Conservation (phyloP, 306 rosid species). For the Vicia faba region DNA sequence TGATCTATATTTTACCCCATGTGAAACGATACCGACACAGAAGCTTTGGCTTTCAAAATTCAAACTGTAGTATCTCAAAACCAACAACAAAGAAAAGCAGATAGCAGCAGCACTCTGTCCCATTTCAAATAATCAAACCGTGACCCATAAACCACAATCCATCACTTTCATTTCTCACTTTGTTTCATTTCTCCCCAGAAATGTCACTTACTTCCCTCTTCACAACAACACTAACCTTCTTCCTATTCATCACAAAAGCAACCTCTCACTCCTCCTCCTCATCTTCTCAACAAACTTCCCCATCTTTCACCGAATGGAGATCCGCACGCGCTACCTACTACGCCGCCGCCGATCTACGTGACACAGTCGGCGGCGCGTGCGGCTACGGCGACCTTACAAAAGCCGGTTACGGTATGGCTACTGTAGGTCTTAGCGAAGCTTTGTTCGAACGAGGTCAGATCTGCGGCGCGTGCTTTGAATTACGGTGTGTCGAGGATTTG, state of each 20-base stretch:
- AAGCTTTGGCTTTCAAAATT: slow-evolving; percentile 6
- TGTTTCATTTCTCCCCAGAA: neutral
- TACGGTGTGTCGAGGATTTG: slow-evolving; percentile 78
- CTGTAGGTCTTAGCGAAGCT: slow-evolving; percentile 82
- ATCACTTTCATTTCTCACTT: slow-evolving; percentile 1
- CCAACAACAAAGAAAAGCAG: neutral
- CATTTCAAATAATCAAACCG: slow-evolving; percentile 25
- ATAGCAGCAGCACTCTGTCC: neutral
- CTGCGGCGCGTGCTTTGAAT: slow-evolving; percentile 96
- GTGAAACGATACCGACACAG: slow-evolving; percentile 22
- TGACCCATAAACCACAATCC: neutral
- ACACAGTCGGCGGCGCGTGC: slow-evolving; percentile 87
- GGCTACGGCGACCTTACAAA: slow-evolving; percentile 82
- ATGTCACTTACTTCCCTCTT: slow-evolving; percentile 45
- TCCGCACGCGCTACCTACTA: slow-evolving; percentile 91
- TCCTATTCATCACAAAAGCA: slow-evolving; percentile 38
- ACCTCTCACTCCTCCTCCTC: slow-evolving; percentile 57
- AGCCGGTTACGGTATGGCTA: slow-evolving; percentile 80
- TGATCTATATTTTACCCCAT: slow-evolving; percentile 11
- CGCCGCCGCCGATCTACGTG: slow-evolving; percentile 86
- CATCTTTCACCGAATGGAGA: slow-evolving; percentile 66
- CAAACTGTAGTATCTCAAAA: neutral
- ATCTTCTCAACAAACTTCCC: slow-evolving; percentile 19
- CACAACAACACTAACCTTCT: slow-evolving; percentile 12
- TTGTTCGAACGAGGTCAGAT: slow-evolving; percentile 88